Evolutionary conservation across 116 monocot species (phyloP).

Genomic region (Zostera marina): DNA sequence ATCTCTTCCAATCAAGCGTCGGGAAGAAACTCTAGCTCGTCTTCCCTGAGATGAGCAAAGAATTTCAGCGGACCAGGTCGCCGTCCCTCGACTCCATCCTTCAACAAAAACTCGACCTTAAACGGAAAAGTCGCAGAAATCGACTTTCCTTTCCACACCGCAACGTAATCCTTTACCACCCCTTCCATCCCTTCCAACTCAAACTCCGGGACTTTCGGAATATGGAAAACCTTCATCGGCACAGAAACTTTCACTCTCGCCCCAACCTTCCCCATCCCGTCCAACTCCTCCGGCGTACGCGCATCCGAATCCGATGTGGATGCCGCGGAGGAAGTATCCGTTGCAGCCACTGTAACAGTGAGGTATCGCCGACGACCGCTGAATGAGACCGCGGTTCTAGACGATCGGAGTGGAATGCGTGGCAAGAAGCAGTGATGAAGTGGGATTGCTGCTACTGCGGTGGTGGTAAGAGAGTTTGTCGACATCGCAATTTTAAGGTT

Average conservation of each 20-base stretch:
- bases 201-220: conserved; percentile 59
- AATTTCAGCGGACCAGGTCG: conserved; percentile 36
- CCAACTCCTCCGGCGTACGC: conserved; percentile 1
- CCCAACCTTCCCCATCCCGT: conserved; percentile 26
- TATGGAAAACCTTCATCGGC: conserved; percentile 68
- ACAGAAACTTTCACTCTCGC: conserved; percentile 44
- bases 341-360: conserved; percentile 5
- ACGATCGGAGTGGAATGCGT: neutral
- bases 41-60: conserved; percentile 68
- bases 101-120: conserved; percentile 56
- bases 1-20: conserved; percentile 2
- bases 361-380: neutral
- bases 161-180: conserved; percentile 71
- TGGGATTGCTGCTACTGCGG: neutral
- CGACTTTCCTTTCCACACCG: conserved; percentile 68
- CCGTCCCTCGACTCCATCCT: conserved; percentile 29
- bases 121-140: conserved; percentile 79
- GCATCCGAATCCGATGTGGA: neutral
- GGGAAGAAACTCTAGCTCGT: conserved; percentile 54
- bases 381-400: neutral
- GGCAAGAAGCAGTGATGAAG: neutral
- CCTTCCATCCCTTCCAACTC: conserved; percentile 70
- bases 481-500: conserved; percentile 4
- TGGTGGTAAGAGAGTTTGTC: neutral
- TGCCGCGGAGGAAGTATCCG: neutral